phyloP scores from a whole-genome alignment of 768 basidiomycete species.

The Dioszegia aurantiaca region DNA sequence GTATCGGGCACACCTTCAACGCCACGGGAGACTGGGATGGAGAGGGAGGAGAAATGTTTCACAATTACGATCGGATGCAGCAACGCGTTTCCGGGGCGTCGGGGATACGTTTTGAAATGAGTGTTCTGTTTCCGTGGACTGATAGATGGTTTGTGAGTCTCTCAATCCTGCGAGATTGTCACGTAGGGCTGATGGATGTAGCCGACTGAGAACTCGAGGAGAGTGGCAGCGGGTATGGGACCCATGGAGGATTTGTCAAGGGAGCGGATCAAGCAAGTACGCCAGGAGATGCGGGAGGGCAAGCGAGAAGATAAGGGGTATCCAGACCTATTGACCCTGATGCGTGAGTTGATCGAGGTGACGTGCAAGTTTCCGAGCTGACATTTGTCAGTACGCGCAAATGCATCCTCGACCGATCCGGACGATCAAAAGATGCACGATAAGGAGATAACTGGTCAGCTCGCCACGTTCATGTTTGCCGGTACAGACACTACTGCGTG shows the following conservation, averaged over 20 bases:
- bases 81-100: slow-evolving; percentile 10
- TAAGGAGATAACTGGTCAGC: slow-evolving; percentile 28
- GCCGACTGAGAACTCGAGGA: slow-evolving; percentile 21
- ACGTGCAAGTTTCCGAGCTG: not conserved
- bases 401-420: slow-evolving; percentile 15
- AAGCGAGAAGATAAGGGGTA: slow-evolving; percentile 21
- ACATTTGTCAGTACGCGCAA: slow-evolving; percentile 21
- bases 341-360: slow-evolving; percentile 21
- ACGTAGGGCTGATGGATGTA: slow-evolving; percentile 1
- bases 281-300: slow-evolving; percentile 23
- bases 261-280: slow-evolving; percentile 16
- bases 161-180: not conserved
- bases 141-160: slow-evolving; percentile 24
- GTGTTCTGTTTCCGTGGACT: slow-evolving; percentile 18
- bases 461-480: slow-evolving; percentile 35
- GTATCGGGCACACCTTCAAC: slow-evolving; percentile 22
- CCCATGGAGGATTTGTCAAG: slow-evolving; percentile 23
- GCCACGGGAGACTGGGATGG: slow-evolving; percentile 19
- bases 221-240: slow-evolving; percentile 21
- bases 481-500: slow-evolving; percentile 34
- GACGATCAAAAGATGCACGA: slow-evolving; percentile 27
- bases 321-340: slow-evolving; percentile 27
- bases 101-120: slow-evolving; percentile 14
- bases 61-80: slow-evolving; percentile 27
- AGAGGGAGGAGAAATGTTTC: slow-evolving; percentile 21